Percentiles rank a stretch among this genome's conserved stretches.
phyloP scores from a whole-genome alignment of 1,284 basidiomycete genomes.

The Cutaneotrichosporon sp. region DNA sequence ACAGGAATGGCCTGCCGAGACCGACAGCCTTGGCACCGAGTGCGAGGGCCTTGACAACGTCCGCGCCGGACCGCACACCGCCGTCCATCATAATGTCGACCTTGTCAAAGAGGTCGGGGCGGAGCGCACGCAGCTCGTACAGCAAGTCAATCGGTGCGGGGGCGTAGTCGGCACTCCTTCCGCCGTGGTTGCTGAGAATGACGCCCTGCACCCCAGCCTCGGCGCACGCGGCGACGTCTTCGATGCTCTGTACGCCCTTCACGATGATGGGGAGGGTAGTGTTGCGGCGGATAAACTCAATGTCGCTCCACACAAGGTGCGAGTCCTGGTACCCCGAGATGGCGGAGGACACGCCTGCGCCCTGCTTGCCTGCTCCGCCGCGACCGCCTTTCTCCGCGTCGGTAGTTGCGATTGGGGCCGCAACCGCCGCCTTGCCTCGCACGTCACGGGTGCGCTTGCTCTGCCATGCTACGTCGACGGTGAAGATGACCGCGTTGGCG shows the following conservation, averaged over 20 bases:
- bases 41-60: conserved; percentile 61
- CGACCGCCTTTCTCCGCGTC: not conserved
- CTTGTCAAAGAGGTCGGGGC: conserved; percentile 56
- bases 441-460: conserved; percentile 81
- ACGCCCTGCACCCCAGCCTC: conserved; percentile 58
- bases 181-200: conserved; percentile 40
- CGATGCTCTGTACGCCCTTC: conserved; percentile 58
- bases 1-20: conserved; percentile 59
- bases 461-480: conserved; percentile 85
- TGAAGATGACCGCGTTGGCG: conserved; percentile 75
- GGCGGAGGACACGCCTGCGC: conserved; percentile 50
- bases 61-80: conserved; percentile 58
- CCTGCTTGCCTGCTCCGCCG: not conserved
- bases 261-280: conserved; percentile 56
- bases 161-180: conserved; percentile 51
- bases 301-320: conserved; percentile 54
- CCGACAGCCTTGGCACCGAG: conserved; percentile 61
- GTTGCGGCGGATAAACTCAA: conserved; percentile 50
- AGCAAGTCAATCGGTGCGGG: conserved; percentile 54
- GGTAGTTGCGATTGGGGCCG: conserved; percentile 11
- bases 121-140: conserved; percentile 54
- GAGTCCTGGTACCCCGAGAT: conserved; percentile 58
- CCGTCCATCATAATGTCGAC: conserved; percentile 59
- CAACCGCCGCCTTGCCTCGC: conserved; percentile 47
- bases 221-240: conserved; percentile 57